Conservation (phyloP, 2,329 filamentous ascomycete species). For the Pseudogymnoascus sp. region DNA sequence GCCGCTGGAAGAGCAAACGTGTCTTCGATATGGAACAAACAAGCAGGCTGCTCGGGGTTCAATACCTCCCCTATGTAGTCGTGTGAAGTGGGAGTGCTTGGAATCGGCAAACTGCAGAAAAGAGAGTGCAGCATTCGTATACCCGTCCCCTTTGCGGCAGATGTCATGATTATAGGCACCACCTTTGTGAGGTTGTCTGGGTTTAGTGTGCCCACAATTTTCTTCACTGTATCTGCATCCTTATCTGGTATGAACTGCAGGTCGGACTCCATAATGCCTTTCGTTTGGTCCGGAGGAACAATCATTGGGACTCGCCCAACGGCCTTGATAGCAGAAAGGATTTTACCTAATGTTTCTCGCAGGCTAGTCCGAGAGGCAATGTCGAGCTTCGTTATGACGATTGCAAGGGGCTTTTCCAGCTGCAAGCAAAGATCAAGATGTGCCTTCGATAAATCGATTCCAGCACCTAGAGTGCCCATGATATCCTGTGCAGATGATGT, state of each 20-base stretch:
- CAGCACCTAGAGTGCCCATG: slow-evolving; percentile 43
- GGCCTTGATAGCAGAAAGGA: slow-evolving; percentile 71
- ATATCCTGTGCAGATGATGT: slow-evolving; percentile 45
- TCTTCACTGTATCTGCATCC: slow-evolving; percentile 52
- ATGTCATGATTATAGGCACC: slow-evolving; percentile 83
- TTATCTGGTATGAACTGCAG: slow-evolving; percentile 48
- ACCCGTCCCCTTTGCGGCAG: slow-evolving; percentile 75
- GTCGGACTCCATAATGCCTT: slow-evolving; percentile 36
- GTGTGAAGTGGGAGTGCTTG: slow-evolving; percentile 43
- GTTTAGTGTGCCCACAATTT: slow-evolving; percentile 45
- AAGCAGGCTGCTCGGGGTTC: slow-evolving; percentile 52
- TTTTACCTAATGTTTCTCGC: slow-evolving; percentile 60
- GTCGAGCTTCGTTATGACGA: slow-evolving; percentile 88
- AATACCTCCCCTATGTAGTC: slow-evolving; percentile 48
- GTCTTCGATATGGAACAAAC: slow-evolving; percentile 85
- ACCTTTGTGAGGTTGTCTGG: slow-evolving; percentile 32
- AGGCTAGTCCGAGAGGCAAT: slow-evolving; percentile 68
- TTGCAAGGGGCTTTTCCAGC: slow-evolving; percentile 65
- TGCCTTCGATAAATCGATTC: slow-evolving; percentile 66
- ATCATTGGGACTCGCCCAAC: slow-evolving; percentile 68
- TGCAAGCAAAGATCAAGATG: slow-evolving; percentile 82
- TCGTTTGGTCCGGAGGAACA: slow-evolving; percentile 51
- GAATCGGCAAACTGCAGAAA: slow-evolving; percentile 66
- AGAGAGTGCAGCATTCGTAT: slow-evolving; percentile 77
- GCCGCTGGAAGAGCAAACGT: slow-evolving; percentile 69